Conservation (phyloP, 345 rosid genomes). For the Syzygium grande region DNA sequence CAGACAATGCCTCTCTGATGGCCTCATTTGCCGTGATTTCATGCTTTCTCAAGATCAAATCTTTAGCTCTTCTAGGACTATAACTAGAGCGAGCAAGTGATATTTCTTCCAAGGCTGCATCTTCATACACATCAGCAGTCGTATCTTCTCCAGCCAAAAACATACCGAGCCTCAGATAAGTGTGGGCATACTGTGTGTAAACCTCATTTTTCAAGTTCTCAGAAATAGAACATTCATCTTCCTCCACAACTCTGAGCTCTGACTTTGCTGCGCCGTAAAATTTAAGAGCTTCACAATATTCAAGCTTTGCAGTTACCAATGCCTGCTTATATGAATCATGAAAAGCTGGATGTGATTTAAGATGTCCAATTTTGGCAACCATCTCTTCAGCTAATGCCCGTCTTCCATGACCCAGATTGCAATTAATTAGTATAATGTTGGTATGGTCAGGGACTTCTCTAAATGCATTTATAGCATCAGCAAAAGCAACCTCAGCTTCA, state of each 20-base stretch:
- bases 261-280: conserved; percentile 75
- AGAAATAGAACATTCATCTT: conserved; percentile 18
- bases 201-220: conserved; percentile 56
- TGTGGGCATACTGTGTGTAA: conserved; percentile 77
- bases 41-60: conserved; percentile 34
- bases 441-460: conserved; percentile 70
- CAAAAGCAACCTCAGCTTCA: conserved; percentile 74
- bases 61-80: conserved; percentile 20
- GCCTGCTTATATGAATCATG: conserved; percentile 47
- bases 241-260: conserved; percentile 36
- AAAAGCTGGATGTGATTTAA: conserved; percentile 35
- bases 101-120: conserved; percentile 22
- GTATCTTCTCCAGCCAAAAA: conserved; percentile 65
- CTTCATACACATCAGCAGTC: conserved; percentile 48
- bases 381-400: conserved; percentile 91
- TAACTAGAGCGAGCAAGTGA: conserved; percentile 4
- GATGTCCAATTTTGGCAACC: conserved; percentile 53
- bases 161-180: conserved; percentile 88
- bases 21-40: conserved; percentile 88
- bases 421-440: conserved; percentile 65
- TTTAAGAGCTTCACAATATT: conserved; percentile 67
- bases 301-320: conserved; percentile 53
- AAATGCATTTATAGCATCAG: conserved; percentile 71
- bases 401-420: conserved; percentile 91
- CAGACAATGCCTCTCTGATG: conserved; percentile 72